Evolutionary conservation across 345 rosid genomes (phyloP), one percentile per base, ranked within the genome.

Genomic region (Pistacia integerrima): DNA sequence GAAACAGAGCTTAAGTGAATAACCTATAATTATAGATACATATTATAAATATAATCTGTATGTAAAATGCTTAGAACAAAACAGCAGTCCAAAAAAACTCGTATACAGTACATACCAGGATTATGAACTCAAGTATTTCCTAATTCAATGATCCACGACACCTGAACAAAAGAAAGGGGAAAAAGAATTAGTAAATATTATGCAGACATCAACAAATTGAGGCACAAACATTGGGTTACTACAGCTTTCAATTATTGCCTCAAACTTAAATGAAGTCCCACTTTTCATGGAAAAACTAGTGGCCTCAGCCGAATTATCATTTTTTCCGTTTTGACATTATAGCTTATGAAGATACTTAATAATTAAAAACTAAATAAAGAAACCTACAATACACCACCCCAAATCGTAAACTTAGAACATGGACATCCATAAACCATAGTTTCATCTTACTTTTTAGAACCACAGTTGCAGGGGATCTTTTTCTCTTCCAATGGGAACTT

Each of bases 381-480:
- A 30, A 72, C 11, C 25, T 44, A 77, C 52, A 5, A 49, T 56
- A 4, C 36, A 28, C 35, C 20, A n/a, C 35, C 71, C 65, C 77
- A 69, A 13, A 74, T 52, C 51, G 49, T 48, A 68, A 74, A 77
- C 7, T 67, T 44, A 17, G 36, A 58, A 54, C 22, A 62, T 25
- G 25, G 12, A 54, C 0, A n/a, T 44, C 13, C 22, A 63, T 8
- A 35, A 64, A 13, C 70, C 58, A 18, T 46, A 52, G 68, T 54
- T 68, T 64, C 38, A 80, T 77, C 94, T 92, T 87, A 94, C 99
- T 90, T 97, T 83, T 74, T 91, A 17, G 97, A 86, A 83, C 97
- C 92, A 83, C 99, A 97, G 90, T 92, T 90, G 86, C 99, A 97
- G 25, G 98, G 99, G 49, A 94, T 97, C 84, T 97, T 97, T 74